A percentile compares a stretch with the other conserved stretches of the same genome.
phyloP scores from a whole-genome alignment of 768 basidiomycete species.

The Cantharellus cinnabarinus region DNA sequence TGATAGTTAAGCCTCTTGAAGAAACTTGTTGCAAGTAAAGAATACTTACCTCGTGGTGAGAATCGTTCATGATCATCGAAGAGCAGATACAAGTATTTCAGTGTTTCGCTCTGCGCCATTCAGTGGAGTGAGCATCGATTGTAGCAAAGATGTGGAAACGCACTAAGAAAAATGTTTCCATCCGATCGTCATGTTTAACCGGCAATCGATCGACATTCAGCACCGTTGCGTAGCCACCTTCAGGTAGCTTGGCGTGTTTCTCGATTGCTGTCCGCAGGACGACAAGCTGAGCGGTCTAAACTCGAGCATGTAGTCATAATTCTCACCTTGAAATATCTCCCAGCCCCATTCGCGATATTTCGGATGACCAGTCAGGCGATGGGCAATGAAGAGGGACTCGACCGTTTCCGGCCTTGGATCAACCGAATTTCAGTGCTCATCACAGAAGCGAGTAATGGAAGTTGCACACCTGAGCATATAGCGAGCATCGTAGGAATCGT shows the following conservation, averaged over 20 bases:
- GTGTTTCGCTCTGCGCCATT: conserved; percentile 50
- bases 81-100: conserved; percentile 79
- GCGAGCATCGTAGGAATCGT: conserved; percentile 46
- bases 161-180: conserved; percentile 91
- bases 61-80: conserved; percentile 59
- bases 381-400: conserved; percentile 84
- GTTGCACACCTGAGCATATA: conserved; percentile 63
- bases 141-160: not conserved
- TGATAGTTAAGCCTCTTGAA: not conserved
- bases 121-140: not conserved
- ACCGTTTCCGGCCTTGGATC: conserved; percentile 65
- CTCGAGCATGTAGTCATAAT: not conserved
- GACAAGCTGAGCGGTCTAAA: not conserved
- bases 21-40: not conserved
- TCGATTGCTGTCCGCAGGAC: conserved; percentile 35
- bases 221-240: conserved; percentile 69
- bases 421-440: not conserved
- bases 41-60: conserved; percentile 46
- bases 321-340: conserved; percentile 47
- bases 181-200: conserved; percentile 55
- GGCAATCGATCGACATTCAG: conserved; percentile 68
- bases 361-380: conserved; percentile 66
- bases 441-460: not conserved
- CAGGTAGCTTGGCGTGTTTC: conserved; percentile 51
- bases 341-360: conserved; percentile 71